phyloP scores from a whole-genome alignment of 2,329 filamentous ascomycete species.

The Botrytis aclada region DNA sequence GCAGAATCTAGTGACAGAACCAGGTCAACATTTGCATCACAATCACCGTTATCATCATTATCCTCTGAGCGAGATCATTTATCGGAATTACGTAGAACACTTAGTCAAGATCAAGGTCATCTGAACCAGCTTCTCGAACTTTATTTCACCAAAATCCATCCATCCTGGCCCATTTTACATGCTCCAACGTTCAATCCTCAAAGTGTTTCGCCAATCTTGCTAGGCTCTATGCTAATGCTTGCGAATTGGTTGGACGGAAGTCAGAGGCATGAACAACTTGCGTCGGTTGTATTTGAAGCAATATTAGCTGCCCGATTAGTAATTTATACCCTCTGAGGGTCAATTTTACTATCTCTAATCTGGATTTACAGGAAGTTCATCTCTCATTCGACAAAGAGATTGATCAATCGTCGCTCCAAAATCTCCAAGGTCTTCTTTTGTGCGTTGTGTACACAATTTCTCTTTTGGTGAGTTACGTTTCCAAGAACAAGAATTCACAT shows the following conservation, averaged over 20 bases:
- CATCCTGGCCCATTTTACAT: slow-evolving; percentile 12
- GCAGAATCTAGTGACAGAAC: not conserved
- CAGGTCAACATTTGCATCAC: not conserved
- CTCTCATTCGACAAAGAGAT: slow-evolving; percentile 5
- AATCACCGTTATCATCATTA: slow-evolving; percentile 8
- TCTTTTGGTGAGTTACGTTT: not conserved
- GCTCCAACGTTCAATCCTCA: slow-evolving; percentile 2
- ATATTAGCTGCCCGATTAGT: slow-evolving; percentile 10
- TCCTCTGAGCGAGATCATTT: slow-evolving; percentile 1
- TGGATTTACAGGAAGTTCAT: not conserved
- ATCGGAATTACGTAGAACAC: not conserved
- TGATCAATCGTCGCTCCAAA: slow-evolving; percentile 5
- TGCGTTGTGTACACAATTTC: slow-evolving; percentile 10
- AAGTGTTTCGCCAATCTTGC: not conserved
- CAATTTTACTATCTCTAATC: not conserved
- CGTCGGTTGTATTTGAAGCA: slow-evolving; percentile 6
- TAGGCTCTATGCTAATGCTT: slow-evolving; percentile 10
- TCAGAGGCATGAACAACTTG: slow-evolving; percentile 1
- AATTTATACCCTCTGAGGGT: not conserved
- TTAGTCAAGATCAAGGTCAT: not conserved
- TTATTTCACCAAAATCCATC: slow-evolving; percentile 3
- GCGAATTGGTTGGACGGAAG: not conserved
- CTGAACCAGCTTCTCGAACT: not conserved
- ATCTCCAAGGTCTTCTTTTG: slow-evolving; percentile 5
- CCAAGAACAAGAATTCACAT: no score